Percentiles rank a stretch among this genome's conserved stretches.
phyloP scores from a whole-genome alignment of 768 basidiomycete species.

The Collybia sordida region DNA sequence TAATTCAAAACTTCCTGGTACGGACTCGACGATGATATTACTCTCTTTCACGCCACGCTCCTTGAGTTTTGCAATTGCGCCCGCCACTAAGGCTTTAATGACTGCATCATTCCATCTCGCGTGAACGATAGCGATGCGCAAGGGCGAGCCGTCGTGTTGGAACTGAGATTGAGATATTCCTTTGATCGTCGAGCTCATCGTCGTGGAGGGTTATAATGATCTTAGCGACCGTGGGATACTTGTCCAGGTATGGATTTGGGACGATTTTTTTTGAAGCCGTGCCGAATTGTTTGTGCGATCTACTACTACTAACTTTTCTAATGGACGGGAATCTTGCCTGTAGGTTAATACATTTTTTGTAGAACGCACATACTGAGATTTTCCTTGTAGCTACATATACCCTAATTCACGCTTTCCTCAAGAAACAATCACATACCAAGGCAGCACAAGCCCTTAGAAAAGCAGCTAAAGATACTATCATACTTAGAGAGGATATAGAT shows the following conservation, averaged over 20 bases:
- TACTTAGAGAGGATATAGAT: slow-evolving; percentile 54
- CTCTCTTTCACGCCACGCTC: slow-evolving; percentile 82
- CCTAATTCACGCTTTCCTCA: slow-evolving; percentile 73
- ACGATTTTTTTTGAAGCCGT: neutral
- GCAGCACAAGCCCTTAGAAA: slow-evolving; percentile 75
- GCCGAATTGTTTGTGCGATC: neutral
- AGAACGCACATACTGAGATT: too few relatives aligned
- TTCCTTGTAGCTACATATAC: slow-evolving; percentile 63
- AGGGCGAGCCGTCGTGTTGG: slow-evolving; percentile 73
- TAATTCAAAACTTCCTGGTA: slow-evolving; percentile 95
- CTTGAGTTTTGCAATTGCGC: slow-evolving; percentile 78
- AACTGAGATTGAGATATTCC: slow-evolving; percentile 61
- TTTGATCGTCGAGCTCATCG: slow-evolving; percentile 70
- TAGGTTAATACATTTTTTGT: slow-evolving; percentile 24
- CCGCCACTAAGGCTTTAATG: slow-evolving; percentile 82
- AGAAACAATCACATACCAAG: slow-evolving; percentile 62
- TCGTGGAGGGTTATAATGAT: slow-evolving; percentile 16
- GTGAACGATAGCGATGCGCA: slow-evolving; percentile 91
- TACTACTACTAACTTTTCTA: neutral
- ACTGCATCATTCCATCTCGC: slow-evolving; percentile 93
- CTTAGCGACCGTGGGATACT: slow-evolving; percentile 30
- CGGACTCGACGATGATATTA: slow-evolving; percentile 89
- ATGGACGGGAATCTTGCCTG: slow-evolving; percentile 39
- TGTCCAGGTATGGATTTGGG: slow-evolving; percentile 11
- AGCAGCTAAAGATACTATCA: slow-evolving; percentile 61